These are phyloP conservation scores for Fusarium dimerum DNA, from an alignment of 2,329 filamentous ascomycete genomes.

Conservation along the genomic window DNA sequence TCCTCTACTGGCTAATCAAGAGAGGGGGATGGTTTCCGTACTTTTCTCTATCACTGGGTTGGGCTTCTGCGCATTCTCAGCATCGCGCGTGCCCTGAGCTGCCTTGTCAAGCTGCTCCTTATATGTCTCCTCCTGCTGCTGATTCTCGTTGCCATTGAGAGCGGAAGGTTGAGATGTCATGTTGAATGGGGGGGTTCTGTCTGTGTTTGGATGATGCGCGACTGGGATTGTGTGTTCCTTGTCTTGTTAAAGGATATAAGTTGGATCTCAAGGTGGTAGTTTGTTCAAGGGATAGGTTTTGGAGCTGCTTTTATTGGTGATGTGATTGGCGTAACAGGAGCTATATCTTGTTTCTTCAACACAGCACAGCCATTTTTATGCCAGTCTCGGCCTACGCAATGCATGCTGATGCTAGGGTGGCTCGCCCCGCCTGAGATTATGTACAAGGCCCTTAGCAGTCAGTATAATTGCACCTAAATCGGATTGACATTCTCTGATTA, in stretches of 20 bases:
- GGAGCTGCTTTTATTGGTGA: background rate
- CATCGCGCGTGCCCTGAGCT: slow-evolving; percentile 37
- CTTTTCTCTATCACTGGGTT: slow-evolving; percentile 47
- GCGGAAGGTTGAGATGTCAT: slow-evolving; percentile 18
- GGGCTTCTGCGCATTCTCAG: slow-evolving; percentile 22
- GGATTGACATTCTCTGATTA: too few relatives aligned
- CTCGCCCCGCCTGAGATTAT: too few relatives aligned
- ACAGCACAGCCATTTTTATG: background rate
- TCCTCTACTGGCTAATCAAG: background rate
- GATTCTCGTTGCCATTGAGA: slow-evolving; percentile 1
- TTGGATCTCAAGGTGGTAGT: too few relatives aligned
- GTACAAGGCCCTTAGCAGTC: too few relatives aligned
- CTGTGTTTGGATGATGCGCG: slow-evolving; percentile 4
- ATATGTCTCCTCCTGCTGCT: slow-evolving; percentile 32
- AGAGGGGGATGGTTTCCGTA: slow-evolving; percentile 18
- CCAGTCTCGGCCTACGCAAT: background rate
- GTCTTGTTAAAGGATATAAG: too few relatives aligned
- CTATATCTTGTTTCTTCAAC: background rate
- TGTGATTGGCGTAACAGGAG: too few relatives aligned
- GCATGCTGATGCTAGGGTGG: too few relatives aligned
- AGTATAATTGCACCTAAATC: too few relatives aligned
- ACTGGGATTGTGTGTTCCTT: background rate
- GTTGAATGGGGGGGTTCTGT: slow-evolving; percentile 1
- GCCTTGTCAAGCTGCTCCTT: slow-evolving; percentile 48
- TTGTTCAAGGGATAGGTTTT: background rate